A percentile compares a stretch with the other conserved stretches of the same genome.
Evolutionary conservation across 352 stramenopile genomes (phyloP).

Genomic region (Pseudoperonospora humuli): DNA sequence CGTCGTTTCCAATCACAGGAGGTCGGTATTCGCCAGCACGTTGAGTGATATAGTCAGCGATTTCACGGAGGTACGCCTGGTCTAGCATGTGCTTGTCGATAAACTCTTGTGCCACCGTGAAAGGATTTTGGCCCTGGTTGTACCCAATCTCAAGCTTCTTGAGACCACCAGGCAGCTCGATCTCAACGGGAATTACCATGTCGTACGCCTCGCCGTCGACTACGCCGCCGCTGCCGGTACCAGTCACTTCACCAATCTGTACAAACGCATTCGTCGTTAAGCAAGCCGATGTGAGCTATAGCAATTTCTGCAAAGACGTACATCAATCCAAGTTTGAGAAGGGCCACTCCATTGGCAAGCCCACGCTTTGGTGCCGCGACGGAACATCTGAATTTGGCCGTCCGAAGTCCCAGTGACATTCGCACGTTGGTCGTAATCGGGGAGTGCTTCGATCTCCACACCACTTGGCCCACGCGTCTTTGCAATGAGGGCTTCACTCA

Average conservation of each 20-base stretch:
- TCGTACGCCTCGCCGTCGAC: constrained; percentile 92
- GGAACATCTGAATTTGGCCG: constrained; percentile 95
- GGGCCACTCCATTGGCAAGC: constrained; percentile 91
- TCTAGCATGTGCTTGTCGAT: constrained; percentile 95
- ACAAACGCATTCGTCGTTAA: not conserved
- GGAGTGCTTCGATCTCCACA: constrained; percentile 92
- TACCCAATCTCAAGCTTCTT: constrained; percentile 95
- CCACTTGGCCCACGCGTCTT: constrained; percentile 76
- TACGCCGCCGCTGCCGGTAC: constrained; percentile 71
- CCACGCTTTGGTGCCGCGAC: constrained; percentile 88
- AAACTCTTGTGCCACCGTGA: constrained; percentile 92
- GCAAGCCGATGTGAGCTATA: not conserved
- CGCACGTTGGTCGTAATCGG: constrained; percentile 86
- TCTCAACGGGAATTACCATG: constrained; percentile 95
- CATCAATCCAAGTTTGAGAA: constrained; percentile 92
- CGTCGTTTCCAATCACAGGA: constrained; percentile 50
- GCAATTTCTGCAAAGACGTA: constrained; percentile 22
- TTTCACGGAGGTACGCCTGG: constrained; percentile 88
- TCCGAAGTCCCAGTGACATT: constrained; percentile 77
- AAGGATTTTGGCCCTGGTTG: constrained; percentile 97
- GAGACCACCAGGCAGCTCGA: constrained; percentile 89
- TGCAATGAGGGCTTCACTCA: constrained; percentile 46
- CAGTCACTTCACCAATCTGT: constrained; percentile 82
- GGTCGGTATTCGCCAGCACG: constrained; percentile 71
- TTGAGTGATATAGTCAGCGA: constrained; percentile 95